Evolutionary conservation across 768 basidiomycete genomes (phyloP).

Genomic region (Russula brevipes): DNA sequence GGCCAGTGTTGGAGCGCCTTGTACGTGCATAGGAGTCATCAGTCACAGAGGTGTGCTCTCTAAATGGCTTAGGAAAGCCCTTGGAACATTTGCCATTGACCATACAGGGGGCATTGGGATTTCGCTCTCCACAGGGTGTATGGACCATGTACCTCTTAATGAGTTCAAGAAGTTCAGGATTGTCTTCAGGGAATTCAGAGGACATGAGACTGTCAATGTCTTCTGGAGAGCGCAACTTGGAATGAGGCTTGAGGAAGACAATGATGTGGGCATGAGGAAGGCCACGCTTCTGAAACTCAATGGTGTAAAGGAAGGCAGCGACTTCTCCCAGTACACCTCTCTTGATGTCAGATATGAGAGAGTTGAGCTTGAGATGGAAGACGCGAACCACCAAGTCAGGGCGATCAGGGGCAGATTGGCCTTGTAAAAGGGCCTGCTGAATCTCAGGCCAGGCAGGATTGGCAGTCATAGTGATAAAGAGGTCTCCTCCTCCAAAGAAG

Average conservation of each 20-base stretch:
- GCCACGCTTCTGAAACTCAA: background rate
- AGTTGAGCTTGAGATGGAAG: background rate
- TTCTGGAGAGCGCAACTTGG: background rate
- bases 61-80: too few relatives aligned
- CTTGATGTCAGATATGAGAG: background rate
- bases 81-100: too few relatives aligned
- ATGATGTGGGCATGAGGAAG: background rate
- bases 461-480: background rate
- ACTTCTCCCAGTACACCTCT: background rate
- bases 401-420: background rate
- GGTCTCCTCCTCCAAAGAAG: background rate
- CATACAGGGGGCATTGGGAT: too few relatives aligned
- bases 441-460: background rate
- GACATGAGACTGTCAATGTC: background rate
- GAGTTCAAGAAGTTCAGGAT: constrained; percentile 36
- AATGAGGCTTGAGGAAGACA: background rate
- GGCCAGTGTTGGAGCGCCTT: too few relatives aligned
- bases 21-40: too few relatives aligned
- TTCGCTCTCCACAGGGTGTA: too few relatives aligned
- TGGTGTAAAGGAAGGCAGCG: background rate
- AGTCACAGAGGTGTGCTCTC: too few relatives aligned
- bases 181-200: constrained; percentile 37
- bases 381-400: background rate
- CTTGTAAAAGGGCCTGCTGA: background rate
- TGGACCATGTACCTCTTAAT: too few relatives aligned